A percentile compares a stretch with the other conserved stretches of the same genome.
Conservation (phyloP, 352 stramenopile species). For the Globisporangium splendens region DNA sequence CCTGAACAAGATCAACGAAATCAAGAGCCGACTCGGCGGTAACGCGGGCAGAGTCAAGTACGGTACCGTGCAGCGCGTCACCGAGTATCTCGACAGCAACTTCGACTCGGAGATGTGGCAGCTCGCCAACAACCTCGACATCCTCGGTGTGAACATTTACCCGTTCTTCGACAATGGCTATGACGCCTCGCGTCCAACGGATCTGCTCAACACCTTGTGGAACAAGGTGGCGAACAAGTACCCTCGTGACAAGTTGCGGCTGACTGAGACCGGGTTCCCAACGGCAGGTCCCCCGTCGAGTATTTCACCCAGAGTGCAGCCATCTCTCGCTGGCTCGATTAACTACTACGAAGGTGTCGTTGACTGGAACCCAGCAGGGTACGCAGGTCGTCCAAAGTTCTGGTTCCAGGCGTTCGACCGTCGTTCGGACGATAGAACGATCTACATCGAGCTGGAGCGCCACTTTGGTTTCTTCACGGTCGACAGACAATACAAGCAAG, state of each 20-base stretch:
- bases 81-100: constrained; percentile 18
- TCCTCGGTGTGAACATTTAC: constrained; percentile 40
- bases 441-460: constrained; percentile 17
- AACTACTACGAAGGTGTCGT: constrained; percentile 27
- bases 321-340: constrained; percentile 16
- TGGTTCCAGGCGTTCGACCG: constrained; percentile 40
- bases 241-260: constrained; percentile 19
- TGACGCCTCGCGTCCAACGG: constrained; percentile 9
- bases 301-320: constrained; percentile 16
- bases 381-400: constrained; percentile 21
- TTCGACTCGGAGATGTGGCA: constrained; percentile 9
- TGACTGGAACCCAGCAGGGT: constrained; percentile 19
- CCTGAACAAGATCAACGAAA: constrained; percentile 25
- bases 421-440: constrained; percentile 17
- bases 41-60: constrained; percentile 18
- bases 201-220: constrained; percentile 21
- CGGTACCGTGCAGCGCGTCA: constrained; percentile 33
- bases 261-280: constrained; percentile 20
- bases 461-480: constrained; percentile 32
- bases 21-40: constrained; percentile 20
- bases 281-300: constrained; percentile 7
- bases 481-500: constrained; percentile 15
- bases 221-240: constrained; percentile 19
- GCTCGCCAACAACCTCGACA: constrained; percentile 20
- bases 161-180: constrained; percentile 28